phyloP scores from a whole-genome alignment of 352 stramenopile genomes.

The Phytophthora pini region DNA sequence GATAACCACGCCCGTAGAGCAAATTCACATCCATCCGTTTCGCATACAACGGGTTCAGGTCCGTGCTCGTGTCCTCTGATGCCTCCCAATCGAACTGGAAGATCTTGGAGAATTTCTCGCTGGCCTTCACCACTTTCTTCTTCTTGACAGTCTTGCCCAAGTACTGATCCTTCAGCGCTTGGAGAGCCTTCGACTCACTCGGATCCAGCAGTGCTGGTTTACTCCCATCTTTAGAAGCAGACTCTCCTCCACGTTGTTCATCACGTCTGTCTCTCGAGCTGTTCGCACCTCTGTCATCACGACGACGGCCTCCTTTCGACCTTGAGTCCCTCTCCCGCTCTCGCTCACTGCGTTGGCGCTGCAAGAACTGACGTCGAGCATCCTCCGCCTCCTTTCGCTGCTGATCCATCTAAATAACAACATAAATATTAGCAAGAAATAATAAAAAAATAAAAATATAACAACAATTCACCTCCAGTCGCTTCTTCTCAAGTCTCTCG shows the following conservation, averaged over 20 bases:
- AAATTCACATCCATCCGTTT: constrained; percentile 91
- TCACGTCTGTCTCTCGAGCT: constrained; percentile 18
- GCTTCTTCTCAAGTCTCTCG: constrained; percentile 75
- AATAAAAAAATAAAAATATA: constrained; percentile 9
- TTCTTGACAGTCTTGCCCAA: constrained; percentile 87
- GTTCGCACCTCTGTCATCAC: constrained; percentile 15
- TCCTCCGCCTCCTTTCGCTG: constrained; percentile 63
- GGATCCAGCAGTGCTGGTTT: constrained; percentile 35
- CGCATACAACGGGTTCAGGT: constrained; percentile 93
- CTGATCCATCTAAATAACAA: constrained; percentile 47
- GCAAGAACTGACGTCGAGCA: constrained; percentile 65
- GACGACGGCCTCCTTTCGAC: constrained; percentile 25
- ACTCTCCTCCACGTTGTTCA: constrained; percentile 4
- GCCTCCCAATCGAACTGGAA: constrained; percentile 96
- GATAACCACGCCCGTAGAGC: constrained; percentile 92
- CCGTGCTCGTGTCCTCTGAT: constrained; percentile 90
- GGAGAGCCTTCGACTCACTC: constrained; percentile 78
- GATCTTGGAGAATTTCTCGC: constrained; percentile 93
- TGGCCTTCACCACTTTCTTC: constrained; percentile 92
- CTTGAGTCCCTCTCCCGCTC: constrained; percentile 28
- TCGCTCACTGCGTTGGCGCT: constrained; percentile 57
- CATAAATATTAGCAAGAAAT: constrained; percentile 14
- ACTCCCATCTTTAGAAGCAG: constrained; percentile 20
- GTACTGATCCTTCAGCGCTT: constrained; percentile 91
- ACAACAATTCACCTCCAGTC: constrained; percentile 44